Conservation (phyloP, 2,329 filamentous ascomycete species). For the Diplocarpon mali region DNA sequence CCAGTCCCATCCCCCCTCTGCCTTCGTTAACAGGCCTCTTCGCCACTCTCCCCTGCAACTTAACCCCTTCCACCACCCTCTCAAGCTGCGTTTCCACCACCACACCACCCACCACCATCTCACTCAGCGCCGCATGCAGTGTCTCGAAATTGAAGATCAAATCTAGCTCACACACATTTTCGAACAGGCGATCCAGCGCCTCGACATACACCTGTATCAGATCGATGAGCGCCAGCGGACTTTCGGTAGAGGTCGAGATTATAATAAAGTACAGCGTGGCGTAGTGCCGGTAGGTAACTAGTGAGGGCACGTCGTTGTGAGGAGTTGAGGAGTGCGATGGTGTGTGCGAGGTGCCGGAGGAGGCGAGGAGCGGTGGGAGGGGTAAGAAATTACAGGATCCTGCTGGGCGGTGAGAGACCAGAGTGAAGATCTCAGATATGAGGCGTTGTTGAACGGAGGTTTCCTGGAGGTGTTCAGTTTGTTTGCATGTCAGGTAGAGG, state of each 20-base stretch:
- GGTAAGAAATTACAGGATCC: slow-evolving; percentile 97
- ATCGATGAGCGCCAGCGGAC: slow-evolving; percentile 87
- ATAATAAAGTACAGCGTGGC: slow-evolving; percentile 98
- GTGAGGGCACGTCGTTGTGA: slow-evolving; percentile 80
- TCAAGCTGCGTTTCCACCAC: slow-evolving; percentile 89
- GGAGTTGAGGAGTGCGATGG: slow-evolving; percentile 47
- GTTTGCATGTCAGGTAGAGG: background rate
- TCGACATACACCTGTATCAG: slow-evolving; percentile 98
- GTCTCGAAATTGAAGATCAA: slow-evolving; percentile 99
- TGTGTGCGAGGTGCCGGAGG: slow-evolving; percentile 58
- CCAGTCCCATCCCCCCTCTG: slow-evolving; percentile 28
- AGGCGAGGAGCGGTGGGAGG: slow-evolving; percentile 53
- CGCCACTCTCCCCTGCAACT: slow-evolving; percentile 62
- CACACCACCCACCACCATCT: slow-evolving; percentile 93
- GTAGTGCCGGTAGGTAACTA: slow-evolving; percentile 96
- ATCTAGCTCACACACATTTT: slow-evolving; percentile 95
- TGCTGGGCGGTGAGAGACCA: slow-evolving; percentile 83
- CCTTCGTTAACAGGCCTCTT: slow-evolving; percentile 71
- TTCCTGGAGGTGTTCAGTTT: slow-evolving; percentile 48
- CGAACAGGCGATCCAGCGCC: slow-evolving; percentile 85
- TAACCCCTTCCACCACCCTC: slow-evolving; percentile 77
- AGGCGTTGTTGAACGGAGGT: slow-evolving; percentile 94
- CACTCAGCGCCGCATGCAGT: slow-evolving; percentile 76
- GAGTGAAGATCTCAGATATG: slow-evolving; percentile 92
- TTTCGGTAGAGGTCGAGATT: slow-evolving; percentile 93